phyloP scores from a whole-genome alignment of 257 asterid species.

The Nicotiana knightiana region DNA sequence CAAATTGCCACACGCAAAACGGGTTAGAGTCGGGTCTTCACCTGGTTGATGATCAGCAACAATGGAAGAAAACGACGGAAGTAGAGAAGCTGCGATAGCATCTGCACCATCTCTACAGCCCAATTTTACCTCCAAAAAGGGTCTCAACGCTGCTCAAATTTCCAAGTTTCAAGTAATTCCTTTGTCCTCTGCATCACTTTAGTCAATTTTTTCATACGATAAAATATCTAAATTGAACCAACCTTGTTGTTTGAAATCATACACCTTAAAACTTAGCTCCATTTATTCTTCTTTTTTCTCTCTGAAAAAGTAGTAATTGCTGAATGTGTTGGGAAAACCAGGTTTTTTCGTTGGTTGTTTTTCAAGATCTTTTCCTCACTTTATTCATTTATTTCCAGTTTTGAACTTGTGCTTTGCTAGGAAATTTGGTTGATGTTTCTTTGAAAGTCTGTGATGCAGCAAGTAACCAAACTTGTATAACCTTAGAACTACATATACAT shows the following conservation, averaged over 20 bases:
- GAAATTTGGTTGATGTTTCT: background rate
- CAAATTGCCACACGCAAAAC: background rate
- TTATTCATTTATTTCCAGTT: too few relatives aligned
- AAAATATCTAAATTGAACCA: background rate
- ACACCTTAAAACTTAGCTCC: background rate
- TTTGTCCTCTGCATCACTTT: background rate
- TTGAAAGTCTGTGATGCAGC: background rate
- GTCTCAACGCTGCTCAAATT: slow-evolving; percentile 47
- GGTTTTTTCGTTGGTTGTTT: background rate
- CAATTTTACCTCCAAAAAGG: slow-evolving; percentile 42
- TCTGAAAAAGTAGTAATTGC: background rate
- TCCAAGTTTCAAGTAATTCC: slow-evolving; percentile 62
- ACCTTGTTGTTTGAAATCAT: background rate
- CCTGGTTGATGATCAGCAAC: slow-evolving; percentile 17
- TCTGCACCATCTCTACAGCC: slow-evolving; percentile 46
- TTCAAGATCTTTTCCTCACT: too few relatives aligned
- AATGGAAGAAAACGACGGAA: slow-evolving; percentile 38
- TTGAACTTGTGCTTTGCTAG: background rate
- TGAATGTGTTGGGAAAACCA: background rate
- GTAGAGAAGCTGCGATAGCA: slow-evolving; percentile 72
- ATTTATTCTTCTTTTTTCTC: background rate
- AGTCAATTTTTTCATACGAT: background rate
- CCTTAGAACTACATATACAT: background rate
- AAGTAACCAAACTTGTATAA: background rate
- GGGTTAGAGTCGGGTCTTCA: background rate